Percentiles rank a stretch among this genome's conserved stretches.
These are phyloP conservation scores for Cladosporium sphaerospermum DNA, from an alignment of 2,329 filamentous ascomycete genomes.

Conservation along the genomic window DNA sequence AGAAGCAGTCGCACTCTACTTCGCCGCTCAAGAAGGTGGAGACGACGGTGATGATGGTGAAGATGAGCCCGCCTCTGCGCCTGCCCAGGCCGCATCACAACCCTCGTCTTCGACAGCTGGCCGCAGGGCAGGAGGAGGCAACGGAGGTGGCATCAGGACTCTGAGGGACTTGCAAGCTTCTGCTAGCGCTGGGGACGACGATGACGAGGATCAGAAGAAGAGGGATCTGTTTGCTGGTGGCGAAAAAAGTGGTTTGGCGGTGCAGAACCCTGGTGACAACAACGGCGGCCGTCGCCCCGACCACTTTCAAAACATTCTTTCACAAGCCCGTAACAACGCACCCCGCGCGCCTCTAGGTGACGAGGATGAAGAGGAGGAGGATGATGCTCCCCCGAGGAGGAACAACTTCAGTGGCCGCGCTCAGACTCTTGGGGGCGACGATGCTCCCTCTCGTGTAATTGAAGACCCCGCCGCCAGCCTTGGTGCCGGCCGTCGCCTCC, in stretches of 20 bases:
- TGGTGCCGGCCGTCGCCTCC: conserved; percentile 28
- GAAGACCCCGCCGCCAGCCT: conserved; percentile 49
- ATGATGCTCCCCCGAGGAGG: conserved; percentile 31
- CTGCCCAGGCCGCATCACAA: conserved; percentile 13
- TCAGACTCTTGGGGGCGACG: conserved; percentile 72
- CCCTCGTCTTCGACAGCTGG: conserved; percentile 15
- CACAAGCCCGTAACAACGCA: conserved; percentile 50
- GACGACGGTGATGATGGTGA: conserved; percentile 25
- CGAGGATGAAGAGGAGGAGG: conserved; percentile 43
- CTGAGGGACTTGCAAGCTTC: conserved; percentile 42
- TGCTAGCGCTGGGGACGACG: conserved; percentile 51
- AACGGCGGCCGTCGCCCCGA: conserved; percentile 28
- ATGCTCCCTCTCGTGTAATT: conserved; percentile 61
- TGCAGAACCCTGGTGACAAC: conserved; percentile 52
- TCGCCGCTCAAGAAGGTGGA: conserved; percentile 35
- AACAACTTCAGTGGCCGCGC: conserved; percentile 61
- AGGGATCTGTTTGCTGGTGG: conserved; percentile 74
- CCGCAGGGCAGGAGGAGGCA: conserved; percentile 23
- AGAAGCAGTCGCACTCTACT: conserved; percentile 40
- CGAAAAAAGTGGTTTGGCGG: conserved; percentile 72
- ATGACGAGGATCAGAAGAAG: conserved; percentile 54
- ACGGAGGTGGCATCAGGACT: conserved; percentile 34
- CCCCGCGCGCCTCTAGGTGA: conserved; percentile 46
- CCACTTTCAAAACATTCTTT: conserved; percentile 46
- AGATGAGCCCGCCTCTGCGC: not conserved